Conservation (phyloP, 192 early-diverging fungal genomes). For the Coemansia sp. region DNA sequence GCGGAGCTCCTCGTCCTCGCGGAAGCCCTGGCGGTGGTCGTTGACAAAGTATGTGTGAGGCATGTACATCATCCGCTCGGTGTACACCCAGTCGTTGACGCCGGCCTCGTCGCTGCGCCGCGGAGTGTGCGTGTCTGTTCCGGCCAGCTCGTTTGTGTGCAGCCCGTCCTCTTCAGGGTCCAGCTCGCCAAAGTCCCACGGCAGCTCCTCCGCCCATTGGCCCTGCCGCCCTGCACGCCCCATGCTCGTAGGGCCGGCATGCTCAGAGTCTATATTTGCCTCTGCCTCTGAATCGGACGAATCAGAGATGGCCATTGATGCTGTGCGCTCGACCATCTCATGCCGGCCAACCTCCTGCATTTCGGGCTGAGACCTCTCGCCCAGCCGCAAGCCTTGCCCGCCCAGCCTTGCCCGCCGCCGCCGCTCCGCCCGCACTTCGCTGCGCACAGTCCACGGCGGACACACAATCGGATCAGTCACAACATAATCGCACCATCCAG, state of each 20-base stretch:
- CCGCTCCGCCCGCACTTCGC: constrained; percentile 57
- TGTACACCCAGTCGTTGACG: constrained; percentile 70
- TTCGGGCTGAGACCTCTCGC: constrained; percentile 9
- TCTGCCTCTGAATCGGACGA: neutral
- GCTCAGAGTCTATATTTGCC: neutral
- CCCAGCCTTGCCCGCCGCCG: constrained; percentile 17
- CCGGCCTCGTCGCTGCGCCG: constrained; percentile 21
- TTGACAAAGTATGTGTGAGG: constrained; percentile 93
- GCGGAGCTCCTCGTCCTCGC: constrained; percentile 66
- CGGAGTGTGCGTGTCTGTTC: neutral
- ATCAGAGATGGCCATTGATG: constrained; percentile 9
- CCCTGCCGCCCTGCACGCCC: constrained; percentile 10
- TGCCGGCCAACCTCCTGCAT: constrained; percentile 29
- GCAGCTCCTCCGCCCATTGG: constrained; percentile 58
- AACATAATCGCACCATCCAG: constrained; percentile 82
- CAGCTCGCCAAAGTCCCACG: constrained; percentile 52
- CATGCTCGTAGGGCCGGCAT: neutral
- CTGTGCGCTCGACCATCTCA: constrained; percentile 30
- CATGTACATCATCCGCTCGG: constrained; percentile 89
- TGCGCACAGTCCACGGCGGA: constrained; percentile 67
- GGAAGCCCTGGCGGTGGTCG: constrained; percentile 89
- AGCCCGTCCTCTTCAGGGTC: constrained; percentile 43
- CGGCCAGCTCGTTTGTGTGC: constrained; percentile 27
- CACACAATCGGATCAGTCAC: constrained; percentile 74
- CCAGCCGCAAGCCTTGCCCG: neutral